Percentiles rank a stretch among this genome's conserved stretches.
phyloP scores from a whole-genome alignment of 495 filamentous ascomycete species.

The Trichoderma parareesei region DNA sequence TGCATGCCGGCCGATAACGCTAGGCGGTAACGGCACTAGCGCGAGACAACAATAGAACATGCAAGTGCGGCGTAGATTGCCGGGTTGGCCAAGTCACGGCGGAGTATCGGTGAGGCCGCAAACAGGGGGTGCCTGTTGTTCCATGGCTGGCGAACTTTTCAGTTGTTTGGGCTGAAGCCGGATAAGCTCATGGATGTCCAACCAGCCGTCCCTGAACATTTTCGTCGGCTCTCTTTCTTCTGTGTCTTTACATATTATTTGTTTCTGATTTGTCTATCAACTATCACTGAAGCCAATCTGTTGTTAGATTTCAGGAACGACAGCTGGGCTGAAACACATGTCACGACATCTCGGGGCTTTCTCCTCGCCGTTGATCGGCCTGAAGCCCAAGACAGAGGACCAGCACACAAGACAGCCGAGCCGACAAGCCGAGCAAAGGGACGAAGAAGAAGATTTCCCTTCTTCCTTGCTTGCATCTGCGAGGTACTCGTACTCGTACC shows the following conservation, averaged over 20 bases:
- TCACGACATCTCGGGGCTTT: neutral
- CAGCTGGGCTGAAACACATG: neutral
- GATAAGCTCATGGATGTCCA: neutral
- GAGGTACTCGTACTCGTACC: too few relatives aligned
- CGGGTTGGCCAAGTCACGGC: neutral
- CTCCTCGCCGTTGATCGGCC: neutral
- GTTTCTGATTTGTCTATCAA: neutral
- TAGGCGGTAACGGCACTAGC: neutral
- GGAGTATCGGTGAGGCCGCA: conserved; percentile 8
- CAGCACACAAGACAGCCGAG: neutral
- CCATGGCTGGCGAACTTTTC: neutral
- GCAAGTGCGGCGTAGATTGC: neutral
- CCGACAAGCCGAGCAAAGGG: neutral
- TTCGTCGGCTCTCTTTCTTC: neutral
- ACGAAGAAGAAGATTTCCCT: neutral
- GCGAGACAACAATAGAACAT: neutral
- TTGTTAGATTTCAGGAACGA: too few relatives aligned
- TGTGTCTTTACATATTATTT: too few relatives aligned
- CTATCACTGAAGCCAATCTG: neutral
- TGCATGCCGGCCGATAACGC: neutral
- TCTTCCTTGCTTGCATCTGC: neutral
- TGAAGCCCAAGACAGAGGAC: neutral
- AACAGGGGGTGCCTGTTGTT: neutral
- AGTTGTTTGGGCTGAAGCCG: neutral
- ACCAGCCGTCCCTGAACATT: neutral